A percentile compares a stretch with the other conserved stretches of the same genome.
Conservation (phyloP, 2,329 filamentous ascomycete genomes). For the Aureobasidium sp. region DNA sequence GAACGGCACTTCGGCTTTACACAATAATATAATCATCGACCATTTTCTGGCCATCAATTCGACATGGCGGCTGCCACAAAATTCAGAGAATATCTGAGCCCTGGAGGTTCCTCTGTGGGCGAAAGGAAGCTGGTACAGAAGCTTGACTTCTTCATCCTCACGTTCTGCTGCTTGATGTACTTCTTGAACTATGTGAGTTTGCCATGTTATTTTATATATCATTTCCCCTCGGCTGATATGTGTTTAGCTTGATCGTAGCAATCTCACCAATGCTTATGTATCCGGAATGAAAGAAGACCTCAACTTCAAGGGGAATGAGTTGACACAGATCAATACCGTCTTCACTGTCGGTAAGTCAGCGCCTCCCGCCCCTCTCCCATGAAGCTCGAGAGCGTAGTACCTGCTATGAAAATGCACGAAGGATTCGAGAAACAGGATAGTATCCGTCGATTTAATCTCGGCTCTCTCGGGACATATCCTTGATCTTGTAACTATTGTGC, state of each 20-base stretch:
- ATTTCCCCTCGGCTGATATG: background rate
- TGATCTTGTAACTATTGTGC: background rate
- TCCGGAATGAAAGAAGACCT: conserved; percentile 61
- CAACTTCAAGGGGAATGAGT: conserved; percentile 52
- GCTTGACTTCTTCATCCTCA: conserved; percentile 37
- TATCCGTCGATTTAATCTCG: background rate
- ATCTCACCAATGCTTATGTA: conserved; percentile 62
- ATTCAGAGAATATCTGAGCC: conserved; percentile 34
- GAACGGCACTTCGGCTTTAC: background rate
- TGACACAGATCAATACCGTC: conserved; percentile 46
- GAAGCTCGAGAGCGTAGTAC: too few relatives aligned
- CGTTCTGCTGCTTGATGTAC: conserved; percentile 46
- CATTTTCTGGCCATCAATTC: background rate
- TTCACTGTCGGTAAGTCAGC: conserved; percentile 51
- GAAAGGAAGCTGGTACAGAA: conserved; percentile 54
- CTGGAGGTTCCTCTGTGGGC: conserved; percentile 38
- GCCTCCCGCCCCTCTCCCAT: conserved; percentile 35
- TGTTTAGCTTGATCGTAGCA: conserved; percentile 53
- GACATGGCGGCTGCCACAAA: background rate
- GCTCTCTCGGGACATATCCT: background rate
- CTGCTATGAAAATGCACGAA: background rate
- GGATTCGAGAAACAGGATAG: background rate
- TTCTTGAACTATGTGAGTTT: conserved; percentile 27
- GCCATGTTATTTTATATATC: background rate
- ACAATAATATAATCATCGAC: background rate